Evolutionary conservation across 352 stramenopile genomes (phyloP).

Genomic region (Globisporangium nagaii): DNA sequence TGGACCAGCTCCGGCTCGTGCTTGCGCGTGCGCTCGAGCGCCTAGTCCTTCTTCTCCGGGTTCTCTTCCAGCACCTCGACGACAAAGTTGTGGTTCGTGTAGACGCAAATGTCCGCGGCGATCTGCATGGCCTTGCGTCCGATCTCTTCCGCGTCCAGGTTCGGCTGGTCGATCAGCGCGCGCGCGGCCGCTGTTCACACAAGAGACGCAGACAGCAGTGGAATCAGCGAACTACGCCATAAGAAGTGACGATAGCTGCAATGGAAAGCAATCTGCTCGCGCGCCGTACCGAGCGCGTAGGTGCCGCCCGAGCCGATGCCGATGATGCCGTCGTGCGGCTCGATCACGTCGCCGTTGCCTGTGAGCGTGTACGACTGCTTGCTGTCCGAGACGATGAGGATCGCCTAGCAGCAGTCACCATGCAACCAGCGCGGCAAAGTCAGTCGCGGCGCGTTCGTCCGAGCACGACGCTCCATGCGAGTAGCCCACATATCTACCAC

Average conservation of each 20-base stretch:
- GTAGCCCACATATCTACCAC: not conserved
- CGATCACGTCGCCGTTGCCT: slow-evolving; percentile 97
- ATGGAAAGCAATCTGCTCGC: too few species aligned
- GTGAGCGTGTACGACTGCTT: slow-evolving; percentile 97
- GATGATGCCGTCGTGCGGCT: slow-evolving; percentile 95
- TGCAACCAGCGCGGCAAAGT: too few species aligned
- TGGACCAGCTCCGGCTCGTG: not conserved
- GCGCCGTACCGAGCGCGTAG: slow-evolving; percentile 89
- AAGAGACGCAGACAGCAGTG: not conserved
- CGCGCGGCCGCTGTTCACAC: slow-evolving; percentile 86
- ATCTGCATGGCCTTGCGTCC: slow-evolving; percentile 93
- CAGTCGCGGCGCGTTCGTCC: too few species aligned
- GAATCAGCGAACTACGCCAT: too few species aligned
- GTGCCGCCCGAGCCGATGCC: slow-evolving; percentile 91
- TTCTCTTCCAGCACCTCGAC: slow-evolving; percentile 87
- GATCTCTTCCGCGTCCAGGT: slow-evolving; percentile 93
- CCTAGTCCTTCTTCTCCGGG: slow-evolving; percentile 41
- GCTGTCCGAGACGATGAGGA: slow-evolving; percentile 94
- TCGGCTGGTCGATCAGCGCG: slow-evolving; percentile 92
- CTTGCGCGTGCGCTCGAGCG: too few species aligned
- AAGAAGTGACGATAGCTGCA: too few species aligned
- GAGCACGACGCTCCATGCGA: too few species aligned
- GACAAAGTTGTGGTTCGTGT: slow-evolving; percentile 98
- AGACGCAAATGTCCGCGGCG: slow-evolving; percentile 97
- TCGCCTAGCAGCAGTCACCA: slow-evolving; percentile 24